phyloP scores from a whole-genome alignment of 805 yeast species.

The Priceomyces carsonii region DNA sequence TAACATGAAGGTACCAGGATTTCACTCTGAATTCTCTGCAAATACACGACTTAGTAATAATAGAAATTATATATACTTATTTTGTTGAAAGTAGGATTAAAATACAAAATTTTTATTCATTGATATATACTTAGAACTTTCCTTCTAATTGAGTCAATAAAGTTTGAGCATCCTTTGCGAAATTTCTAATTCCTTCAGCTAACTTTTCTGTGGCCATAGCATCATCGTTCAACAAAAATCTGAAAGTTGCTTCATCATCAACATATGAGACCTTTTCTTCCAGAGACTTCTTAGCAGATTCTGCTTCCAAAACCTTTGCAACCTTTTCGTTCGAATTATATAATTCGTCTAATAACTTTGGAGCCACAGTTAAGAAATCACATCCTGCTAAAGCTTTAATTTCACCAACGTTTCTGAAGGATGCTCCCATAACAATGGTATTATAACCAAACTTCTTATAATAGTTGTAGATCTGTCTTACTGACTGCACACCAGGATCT shows the following conservation, averaged over 20 bases:
- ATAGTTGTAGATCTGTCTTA: conserved; percentile 88
- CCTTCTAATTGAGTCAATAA: conserved; percentile 66
- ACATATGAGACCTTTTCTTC: conserved; percentile 75
- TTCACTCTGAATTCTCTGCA: too few relatives aligned
- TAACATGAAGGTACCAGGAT: too few relatives aligned
- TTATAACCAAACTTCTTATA: conserved; percentile 96
- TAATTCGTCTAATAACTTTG: conserved; percentile 86
- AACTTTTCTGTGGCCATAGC: conserved; percentile 98
- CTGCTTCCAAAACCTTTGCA: conserved; percentile 78
- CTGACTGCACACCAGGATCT: conserved; percentile 97
- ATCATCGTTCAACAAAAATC: conserved; percentile 90
- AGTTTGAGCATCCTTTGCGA: conserved; percentile 89
- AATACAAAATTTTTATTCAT: too few relatives aligned
- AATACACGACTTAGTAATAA: too few relatives aligned
- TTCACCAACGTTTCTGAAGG: conserved; percentile 96
- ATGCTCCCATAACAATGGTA: conserved; percentile 99
- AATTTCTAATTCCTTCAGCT: conserved; percentile 96
- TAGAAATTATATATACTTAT: too few relatives aligned
- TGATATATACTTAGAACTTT: conserved; percentile 43
- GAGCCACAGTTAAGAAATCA: conserved; percentile 94
- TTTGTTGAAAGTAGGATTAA: too few relatives aligned
- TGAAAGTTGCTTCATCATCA: conserved; percentile 86
- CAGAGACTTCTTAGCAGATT: conserved; percentile 52
- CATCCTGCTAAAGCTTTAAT: conserved; percentile 96
- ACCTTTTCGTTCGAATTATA: conserved; percentile 74